These are phyloP conservation scores for Arthrobotrys conoides DNA, from an alignment of 2,329 filamentous ascomycete species.

Conservation along the genomic window DNA sequence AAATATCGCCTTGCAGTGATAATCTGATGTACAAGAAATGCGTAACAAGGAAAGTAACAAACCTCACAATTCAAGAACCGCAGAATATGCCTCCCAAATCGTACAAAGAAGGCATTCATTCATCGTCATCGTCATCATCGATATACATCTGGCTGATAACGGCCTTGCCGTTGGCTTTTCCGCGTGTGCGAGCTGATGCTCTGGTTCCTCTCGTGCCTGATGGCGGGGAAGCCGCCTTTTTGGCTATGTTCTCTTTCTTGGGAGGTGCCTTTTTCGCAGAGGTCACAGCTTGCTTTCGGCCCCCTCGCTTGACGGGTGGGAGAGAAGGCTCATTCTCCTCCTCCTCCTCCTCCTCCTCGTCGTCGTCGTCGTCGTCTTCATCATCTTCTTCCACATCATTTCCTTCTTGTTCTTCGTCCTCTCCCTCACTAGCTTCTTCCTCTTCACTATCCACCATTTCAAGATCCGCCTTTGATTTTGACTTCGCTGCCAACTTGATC, in stretches of 20 bases:
- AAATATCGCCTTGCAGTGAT: slow-evolving; percentile 25
- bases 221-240: slow-evolving; percentile 29
- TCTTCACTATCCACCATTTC: slow-evolving; percentile 47
- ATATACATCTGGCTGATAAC: slow-evolving; percentile 54
- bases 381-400: slow-evolving; percentile 61
- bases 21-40: slow-evolving; percentile 31
- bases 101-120: slow-evolving; percentile 37
- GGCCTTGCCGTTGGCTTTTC: slow-evolving; percentile 54
- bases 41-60: slow-evolving; percentile 8
- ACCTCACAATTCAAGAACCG: slow-evolving; percentile 14
- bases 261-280: slow-evolving; percentile 36
- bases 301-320: slow-evolving; percentile 36
- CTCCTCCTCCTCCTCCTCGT: slow-evolving; percentile 42
- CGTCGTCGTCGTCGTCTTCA: slow-evolving; percentile 62
- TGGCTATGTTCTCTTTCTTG: slow-evolving; percentile 49
- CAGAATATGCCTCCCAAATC: slow-evolving; percentile 26
- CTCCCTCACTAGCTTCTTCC: slow-evolving; percentile 24
- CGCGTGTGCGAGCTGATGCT: slow-evolving; percentile 47
- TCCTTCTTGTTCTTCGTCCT: slow-evolving; percentile 37
- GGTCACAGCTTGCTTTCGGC: slow-evolving; percentile 28
- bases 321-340: slow-evolving; percentile 38
- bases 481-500: slow-evolving; percentile 7
- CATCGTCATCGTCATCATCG: slow-evolving; percentile 48
- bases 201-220: slow-evolving; percentile 49
- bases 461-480: slow-evolving; percentile 55